These are phyloP conservation scores for Nemania abortiva DNA, from an alignment of 2,329 filamentous ascomycete species.

Conservation along the genomic window DNA sequence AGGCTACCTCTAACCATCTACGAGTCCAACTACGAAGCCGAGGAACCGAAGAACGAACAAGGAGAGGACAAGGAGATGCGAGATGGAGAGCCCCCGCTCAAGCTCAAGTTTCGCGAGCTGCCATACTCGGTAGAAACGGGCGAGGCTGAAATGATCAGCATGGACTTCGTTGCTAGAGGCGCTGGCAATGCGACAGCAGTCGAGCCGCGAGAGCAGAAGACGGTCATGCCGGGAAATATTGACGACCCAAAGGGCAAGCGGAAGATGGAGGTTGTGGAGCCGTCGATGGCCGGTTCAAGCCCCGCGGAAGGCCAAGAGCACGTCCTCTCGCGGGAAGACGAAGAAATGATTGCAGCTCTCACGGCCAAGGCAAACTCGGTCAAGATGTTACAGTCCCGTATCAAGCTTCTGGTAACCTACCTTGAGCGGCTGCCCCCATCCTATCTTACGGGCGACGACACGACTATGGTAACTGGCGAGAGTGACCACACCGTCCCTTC, in stretches of 20 bases:
- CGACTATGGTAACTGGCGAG: slow-evolving; percentile 50
- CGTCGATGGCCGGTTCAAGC: slow-evolving; percentile 46
- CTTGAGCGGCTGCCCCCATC: slow-evolving; percentile 78
- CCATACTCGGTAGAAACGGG: slow-evolving; percentile 91
- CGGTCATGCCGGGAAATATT: slow-evolving; percentile 55
- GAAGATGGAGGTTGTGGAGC: slow-evolving; percentile 53
- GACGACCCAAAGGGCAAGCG: slow-evolving; percentile 67
- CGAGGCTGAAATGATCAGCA: slow-evolving; percentile 97
- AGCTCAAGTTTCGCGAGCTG: slow-evolving; percentile 83
- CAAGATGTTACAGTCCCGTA: slow-evolving; percentile 87
- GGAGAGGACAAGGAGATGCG: slow-evolving; percentile 79
- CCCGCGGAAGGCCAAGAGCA: slow-evolving; percentile 54
- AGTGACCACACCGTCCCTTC: slow-evolving; percentile 61
- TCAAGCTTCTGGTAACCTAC: slow-evolving; percentile 80
- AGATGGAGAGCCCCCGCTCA: slow-evolving; percentile 68
- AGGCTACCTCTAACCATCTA: slow-evolving; percentile 92
- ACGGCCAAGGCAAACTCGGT: slow-evolving; percentile 92
- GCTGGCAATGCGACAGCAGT: slow-evolving; percentile 82
- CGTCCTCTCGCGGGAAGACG: slow-evolving; percentile 68
- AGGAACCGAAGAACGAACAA: slow-evolving; percentile 64
- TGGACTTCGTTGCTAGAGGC: slow-evolving; percentile 90
- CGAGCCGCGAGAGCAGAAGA: slow-evolving; percentile 53
- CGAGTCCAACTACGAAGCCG: slow-evolving; percentile 84
- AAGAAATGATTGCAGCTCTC: slow-evolving; percentile 73
- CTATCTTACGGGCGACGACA: slow-evolving; percentile 64